Conservation (phyloP, 768 basidiomycete species). For the Suillus subalutaceus region DNA sequence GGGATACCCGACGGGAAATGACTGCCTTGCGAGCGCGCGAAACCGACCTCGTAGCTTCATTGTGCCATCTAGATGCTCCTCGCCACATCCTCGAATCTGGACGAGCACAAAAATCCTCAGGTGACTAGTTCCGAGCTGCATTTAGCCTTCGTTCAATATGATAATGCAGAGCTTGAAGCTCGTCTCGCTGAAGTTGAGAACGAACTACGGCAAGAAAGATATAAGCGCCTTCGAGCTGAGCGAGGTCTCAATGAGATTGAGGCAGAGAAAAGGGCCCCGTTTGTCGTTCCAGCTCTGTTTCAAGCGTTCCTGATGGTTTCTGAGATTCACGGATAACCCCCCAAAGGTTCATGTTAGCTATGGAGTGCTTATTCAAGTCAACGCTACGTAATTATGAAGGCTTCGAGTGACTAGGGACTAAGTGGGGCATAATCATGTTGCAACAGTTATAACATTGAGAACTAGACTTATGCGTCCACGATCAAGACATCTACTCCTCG, state of each 20-base stretch:
- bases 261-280: slow-evolving; percentile 51
- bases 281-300: slow-evolving; percentile 56
- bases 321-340: slow-evolving; percentile 27
- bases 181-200: not conserved
- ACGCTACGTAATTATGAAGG: not conserved
- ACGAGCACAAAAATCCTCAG: not conserved
- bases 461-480: not conserved
- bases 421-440: not conserved
- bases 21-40: slow-evolving; percentile 18
- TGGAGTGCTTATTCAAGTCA: not conserved
- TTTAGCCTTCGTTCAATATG: not conserved
- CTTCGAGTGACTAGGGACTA: not conserved
- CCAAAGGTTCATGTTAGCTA: not conserved
- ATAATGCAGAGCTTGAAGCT: slow-evolving; percentile 22
- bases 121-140: not conserved
- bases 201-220: slow-evolving; percentile 40
- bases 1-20: slow-evolving; percentile 29
- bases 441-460: not conserved
- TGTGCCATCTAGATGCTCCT: not conserved
- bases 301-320: slow-evolving; percentile 55
- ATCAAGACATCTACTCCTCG: not conserved
- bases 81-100: not conserved
- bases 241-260: slow-evolving; percentile 36
- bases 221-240: slow-evolving; percentile 26
- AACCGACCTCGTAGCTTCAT: slow-evolving; percentile 1